These are phyloP conservation scores for Carex scoparia DNA, from an alignment of 176 grass and related monocot genomes.

Conservation along the genomic window DNA sequence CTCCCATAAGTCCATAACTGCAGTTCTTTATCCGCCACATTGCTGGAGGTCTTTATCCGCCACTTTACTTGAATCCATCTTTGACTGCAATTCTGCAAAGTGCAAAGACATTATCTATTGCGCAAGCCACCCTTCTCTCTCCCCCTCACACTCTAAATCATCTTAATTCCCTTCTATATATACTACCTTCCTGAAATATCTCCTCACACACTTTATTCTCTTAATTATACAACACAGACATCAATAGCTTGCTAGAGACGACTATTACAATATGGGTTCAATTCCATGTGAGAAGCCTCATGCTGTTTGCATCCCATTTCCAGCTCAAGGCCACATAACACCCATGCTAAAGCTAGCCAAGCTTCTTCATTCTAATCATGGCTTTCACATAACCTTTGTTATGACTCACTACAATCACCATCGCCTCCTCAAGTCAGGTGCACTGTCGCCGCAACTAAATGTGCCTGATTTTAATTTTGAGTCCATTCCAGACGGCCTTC, in stretches of 20 bases:
- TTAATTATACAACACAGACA: neutral
- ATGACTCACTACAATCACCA: slow-evolving; percentile 63
- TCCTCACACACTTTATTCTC: neutral
- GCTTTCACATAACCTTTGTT: slow-evolving; percentile 61
- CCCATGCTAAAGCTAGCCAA: slow-evolving; percentile 71
- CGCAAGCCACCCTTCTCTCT: neutral
- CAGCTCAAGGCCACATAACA: slow-evolving; percentile 65
- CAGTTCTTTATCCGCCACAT: neutral
- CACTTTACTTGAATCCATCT: neutral
- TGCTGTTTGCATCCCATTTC: slow-evolving; percentile 52
- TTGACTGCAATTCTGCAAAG: neutral
- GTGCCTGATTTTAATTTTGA: slow-evolving; percentile 50
- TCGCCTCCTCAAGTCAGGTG: slow-evolving; percentile 47
- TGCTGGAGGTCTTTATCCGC: neutral
- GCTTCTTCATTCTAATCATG: slow-evolving; percentile 45
- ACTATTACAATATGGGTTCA: slow-evolving; percentile 12
- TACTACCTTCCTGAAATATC: neutral
- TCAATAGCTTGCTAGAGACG: neutral
- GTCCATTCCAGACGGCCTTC: slow-evolving; percentile 56
- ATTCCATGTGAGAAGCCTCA: slow-evolving; percentile 21
- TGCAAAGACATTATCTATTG: neutral
- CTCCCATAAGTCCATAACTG: neutral
- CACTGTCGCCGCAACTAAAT: slow-evolving; percentile 19
- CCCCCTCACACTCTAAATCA: neutral
- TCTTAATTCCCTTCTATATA: neutral